Conservation (phyloP, 192 early-diverging fungal species). For the Geranomyces variabilis region DNA sequence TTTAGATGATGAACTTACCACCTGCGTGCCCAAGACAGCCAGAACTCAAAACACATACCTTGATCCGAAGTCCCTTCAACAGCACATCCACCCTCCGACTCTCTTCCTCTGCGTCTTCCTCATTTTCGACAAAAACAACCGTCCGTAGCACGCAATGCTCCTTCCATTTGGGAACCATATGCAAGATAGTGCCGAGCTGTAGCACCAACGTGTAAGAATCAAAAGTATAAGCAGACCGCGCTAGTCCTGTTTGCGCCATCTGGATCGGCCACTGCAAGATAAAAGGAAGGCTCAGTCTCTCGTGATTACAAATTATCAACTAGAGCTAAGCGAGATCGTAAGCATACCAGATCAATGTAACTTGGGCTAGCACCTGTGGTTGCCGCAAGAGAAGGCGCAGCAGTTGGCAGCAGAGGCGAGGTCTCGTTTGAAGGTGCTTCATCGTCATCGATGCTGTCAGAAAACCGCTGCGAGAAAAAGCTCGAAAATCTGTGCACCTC, state of each 20-base stretch:
- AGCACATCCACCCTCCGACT: constrained; percentile 54
- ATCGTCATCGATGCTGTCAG: constrained; percentile 23
- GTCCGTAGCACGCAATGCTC: constrained; percentile 62
- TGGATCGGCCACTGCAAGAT: constrained; percentile 80
- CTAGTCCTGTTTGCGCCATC: constrained; percentile 40
- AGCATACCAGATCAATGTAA: no score
- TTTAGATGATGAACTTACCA: no score
- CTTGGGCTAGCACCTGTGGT: no score
- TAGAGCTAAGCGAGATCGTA: no score
- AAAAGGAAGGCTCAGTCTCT: constrained; percentile 54
- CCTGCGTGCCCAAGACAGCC: no score
- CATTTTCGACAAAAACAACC: constrained; percentile 73
- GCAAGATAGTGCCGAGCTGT: constrained; percentile 73
- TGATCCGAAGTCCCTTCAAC: constrained; percentile 64
- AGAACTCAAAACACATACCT: constrained; percentile 34
- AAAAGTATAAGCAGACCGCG: constrained; percentile 41
- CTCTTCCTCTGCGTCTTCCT: constrained; percentile 65
- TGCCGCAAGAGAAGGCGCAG: no score
- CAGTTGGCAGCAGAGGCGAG: no score
- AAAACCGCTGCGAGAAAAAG: constrained; percentile 20
- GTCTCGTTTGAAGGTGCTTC: no score
- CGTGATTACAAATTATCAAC: no score
- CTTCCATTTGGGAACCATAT: constrained; percentile 72
- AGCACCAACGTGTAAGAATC: constrained; percentile 75
- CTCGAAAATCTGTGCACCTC: not conserved